Base-by-base conservation (phyloP, 176 grass and related monocot genomes). In the Miscanthus lutarioriparius region DNA sequence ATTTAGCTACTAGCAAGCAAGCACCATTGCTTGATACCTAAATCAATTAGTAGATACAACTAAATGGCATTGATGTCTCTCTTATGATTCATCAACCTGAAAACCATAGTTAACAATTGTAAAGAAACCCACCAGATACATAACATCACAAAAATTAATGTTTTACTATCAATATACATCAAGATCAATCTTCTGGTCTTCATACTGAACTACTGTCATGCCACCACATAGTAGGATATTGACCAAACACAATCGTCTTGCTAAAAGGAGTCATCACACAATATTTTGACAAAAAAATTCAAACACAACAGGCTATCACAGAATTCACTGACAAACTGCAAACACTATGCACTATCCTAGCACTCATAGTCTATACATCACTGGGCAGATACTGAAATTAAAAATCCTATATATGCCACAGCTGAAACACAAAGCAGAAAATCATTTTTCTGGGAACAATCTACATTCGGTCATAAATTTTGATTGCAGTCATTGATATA, bases 1-100 rank as follows among this genome's bases (percentile, higher is more conserved):
- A 74, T 27, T 53, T 59, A 43, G n/a, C n/a, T 61, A 61, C 2
- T 61, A 59, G 33, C 35, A 83, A 84, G 8, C 37, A 77, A 64
- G 66, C 67, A 88, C 26, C 23, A 44, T 0, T 26, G 13, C 14
- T 66, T 26, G 43, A 54, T 44, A 20, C 43, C 33, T 59, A 27
- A 22, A 37, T 51, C 22, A 38, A 40, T 19, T 85, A 75, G 76
- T 16, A 11, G 16, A 80, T 25, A 48, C 7, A 48, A 75, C 15
- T 48, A 70, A 80, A 51, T 71, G 36, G 2, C 19, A 67, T 2
- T 37, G 17, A 53, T 53, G 38, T 64, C 22, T 32, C 51, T 30
- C 6, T 68, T 87, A 64, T 22, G 37, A 23, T 63, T 65, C 10
- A 9, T 74, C 44, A 67, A 40, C 30, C 30, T 32, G 30, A 32